A percentile compares a stretch with the other conserved stretches of the same genome.
Evolutionary conservation across 305 asterid species (phyloP).

Genomic region (Plantago rigida): DNA sequence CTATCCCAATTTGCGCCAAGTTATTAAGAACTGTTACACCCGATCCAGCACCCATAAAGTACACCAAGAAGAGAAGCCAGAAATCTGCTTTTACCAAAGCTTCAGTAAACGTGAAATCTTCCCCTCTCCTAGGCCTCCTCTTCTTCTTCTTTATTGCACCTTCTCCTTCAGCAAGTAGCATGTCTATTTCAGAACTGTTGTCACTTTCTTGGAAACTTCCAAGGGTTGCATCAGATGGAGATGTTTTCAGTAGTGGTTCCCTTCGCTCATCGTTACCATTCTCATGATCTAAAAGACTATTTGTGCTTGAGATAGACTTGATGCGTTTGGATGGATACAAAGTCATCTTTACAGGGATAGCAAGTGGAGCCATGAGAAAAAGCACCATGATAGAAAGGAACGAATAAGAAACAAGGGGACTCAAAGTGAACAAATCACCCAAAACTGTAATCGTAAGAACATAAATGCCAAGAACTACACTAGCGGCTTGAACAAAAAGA

Average conservation of each 20-base stretch:
- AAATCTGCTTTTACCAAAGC: conserved; percentile 65
- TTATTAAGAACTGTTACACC: conserved; percentile 72
- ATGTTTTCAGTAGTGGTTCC: conserved; percentile 39
- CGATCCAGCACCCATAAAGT: conserved; percentile 61
- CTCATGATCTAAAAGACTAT: conserved; percentile 3
- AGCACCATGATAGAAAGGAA: conserved; percentile 43
- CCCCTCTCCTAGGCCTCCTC: conserved; percentile 58
- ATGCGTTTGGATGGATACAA: conserved; percentile 38
- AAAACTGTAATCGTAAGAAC: conserved; percentile 48
- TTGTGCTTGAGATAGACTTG: conserved; percentile 17
- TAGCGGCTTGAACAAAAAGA: conserved; percentile 50
- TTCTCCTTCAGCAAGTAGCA: conserved; percentile 58
- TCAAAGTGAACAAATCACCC: conserved; percentile 31
- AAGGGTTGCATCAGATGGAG: conserved; percentile 29
- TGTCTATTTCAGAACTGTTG: conserved; percentile 35
- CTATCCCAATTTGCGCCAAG: conserved; percentile 62
- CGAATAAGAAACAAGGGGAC: conserved; percentile 29
- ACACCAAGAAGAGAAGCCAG: conserved; percentile 61
- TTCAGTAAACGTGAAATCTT: conserved; percentile 49
- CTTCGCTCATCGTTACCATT: conserved; percentile 24
- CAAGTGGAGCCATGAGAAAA: conserved; percentile 61
- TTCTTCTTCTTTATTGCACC: conserved; percentile 48
- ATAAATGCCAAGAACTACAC: conserved; percentile 48
- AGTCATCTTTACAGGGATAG: conserved; percentile 61
- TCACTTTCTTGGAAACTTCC: conserved; percentile 33